Percentiles rank a stretch among this genome's conserved stretches.
Evolutionary conservation across 192 early-diverging fungal genomes (phyloP).

Genomic region (Paraglomus occultum): DNA sequence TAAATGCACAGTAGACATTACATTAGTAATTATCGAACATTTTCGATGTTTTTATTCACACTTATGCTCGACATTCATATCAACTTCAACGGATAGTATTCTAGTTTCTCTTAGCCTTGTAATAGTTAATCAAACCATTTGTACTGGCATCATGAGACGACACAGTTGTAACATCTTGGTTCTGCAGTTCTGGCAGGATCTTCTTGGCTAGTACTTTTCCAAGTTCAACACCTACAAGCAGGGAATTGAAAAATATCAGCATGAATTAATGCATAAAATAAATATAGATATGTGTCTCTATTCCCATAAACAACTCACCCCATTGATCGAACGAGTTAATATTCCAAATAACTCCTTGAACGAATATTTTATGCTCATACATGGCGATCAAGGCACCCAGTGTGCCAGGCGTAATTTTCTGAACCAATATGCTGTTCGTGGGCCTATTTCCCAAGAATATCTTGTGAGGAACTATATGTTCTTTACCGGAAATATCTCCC

Average conservation of each 20-base stretch:
- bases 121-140: slow-evolving; percentile 97
- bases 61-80: too few species aligned
- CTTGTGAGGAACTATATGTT: slow-evolving; percentile 87
- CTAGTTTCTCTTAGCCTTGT: slow-evolving; percentile 56
- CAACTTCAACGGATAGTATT: neutral
- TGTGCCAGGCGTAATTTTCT: slow-evolving; percentile 86
- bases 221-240: slow-evolving; percentile 82
- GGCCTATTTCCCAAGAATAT: slow-evolving; percentile 97
- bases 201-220: slow-evolving; percentile 98
- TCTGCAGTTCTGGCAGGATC: slow-evolving; percentile 87
- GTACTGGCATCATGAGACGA: slow-evolving; percentile 87
- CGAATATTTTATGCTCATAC: slow-evolving; percentile 99
- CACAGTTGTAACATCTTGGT: slow-evolving; percentile 47
- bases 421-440: slow-evolving; percentile 95
- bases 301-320: slow-evolving; percentile 44
- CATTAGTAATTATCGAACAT: too few species aligned
- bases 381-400: slow-evolving; percentile 92
- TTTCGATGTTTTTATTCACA: too few species aligned
- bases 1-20: too few species aligned
- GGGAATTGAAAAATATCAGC: neutral
- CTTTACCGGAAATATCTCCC: slow-evolving; percentile 54
- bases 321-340: slow-evolving; percentile 98
- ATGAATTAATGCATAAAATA: too few species aligned
- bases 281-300: neutral
- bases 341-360: slow-evolving; percentile 96